These are phyloP conservation scores for Furcasterigmium furcatum DNA, from an alignment of 2,329 filamentous ascomycete species.

Conservation along the genomic window DNA sequence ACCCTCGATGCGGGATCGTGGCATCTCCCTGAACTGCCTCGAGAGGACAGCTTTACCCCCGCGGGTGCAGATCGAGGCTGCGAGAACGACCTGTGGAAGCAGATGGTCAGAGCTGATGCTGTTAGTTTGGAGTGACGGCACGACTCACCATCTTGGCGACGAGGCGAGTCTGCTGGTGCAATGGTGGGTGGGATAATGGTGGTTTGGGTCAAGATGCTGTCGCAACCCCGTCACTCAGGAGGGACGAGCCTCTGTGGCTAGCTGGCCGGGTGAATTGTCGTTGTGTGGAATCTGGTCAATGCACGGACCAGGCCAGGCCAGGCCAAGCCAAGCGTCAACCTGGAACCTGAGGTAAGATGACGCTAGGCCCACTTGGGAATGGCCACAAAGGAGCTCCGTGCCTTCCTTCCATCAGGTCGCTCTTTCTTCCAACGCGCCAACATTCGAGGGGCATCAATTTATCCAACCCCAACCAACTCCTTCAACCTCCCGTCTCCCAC, in stretches of 20 bases:
- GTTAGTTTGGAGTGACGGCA: neutral
- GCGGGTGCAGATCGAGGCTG: slow-evolving; percentile 97
- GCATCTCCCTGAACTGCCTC: slow-evolving; percentile 96
- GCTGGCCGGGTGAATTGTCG: slow-evolving; percentile 10
- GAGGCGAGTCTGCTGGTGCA: neutral
- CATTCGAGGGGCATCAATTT: too few species aligned
- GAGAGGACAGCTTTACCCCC: slow-evolving; percentile 98
- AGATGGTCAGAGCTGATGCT: neutral
- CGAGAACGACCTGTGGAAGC: slow-evolving; percentile 81
- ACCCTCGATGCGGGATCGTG: slow-evolving; percentile 92
- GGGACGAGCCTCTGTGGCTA: too few species aligned
- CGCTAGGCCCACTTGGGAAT: neutral
- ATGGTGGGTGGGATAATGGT: too few species aligned
- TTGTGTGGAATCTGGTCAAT: slow-evolving; percentile 17
- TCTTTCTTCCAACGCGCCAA: too few species aligned
- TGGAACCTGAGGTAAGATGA: too few species aligned
- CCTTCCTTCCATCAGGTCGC: too few species aligned
- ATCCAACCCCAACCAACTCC: too few species aligned
- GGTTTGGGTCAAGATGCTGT: slow-evolving; percentile 3
- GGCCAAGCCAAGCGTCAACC: too few species aligned
- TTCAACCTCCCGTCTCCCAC: too few species aligned
- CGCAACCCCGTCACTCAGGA: slow-evolving; percentile 7
- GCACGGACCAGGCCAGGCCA: slow-evolving; percentile 12
- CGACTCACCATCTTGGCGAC: slow-evolving; percentile 11
- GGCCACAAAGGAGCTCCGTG: neutral